Conservation (phyloP, 2,329 filamentous ascomycete species). For the Conoideocrella luteorostrata region DNA sequence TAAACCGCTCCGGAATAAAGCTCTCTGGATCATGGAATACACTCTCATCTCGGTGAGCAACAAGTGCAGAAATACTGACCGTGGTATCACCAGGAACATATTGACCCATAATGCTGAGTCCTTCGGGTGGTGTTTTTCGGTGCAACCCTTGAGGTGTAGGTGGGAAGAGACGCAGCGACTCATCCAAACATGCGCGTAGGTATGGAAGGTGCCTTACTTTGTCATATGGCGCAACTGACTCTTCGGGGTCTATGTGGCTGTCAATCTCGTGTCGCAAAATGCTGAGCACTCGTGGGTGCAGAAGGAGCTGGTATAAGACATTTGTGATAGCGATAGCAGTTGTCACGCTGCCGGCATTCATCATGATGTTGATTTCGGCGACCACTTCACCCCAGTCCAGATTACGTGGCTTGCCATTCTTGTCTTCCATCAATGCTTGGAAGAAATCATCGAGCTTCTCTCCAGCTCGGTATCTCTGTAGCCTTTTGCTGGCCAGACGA, state of each 20-base stretch:
- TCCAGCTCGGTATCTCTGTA: conserved; percentile 22
- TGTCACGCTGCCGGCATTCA: conserved; percentile 44
- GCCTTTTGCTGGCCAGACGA: conserved; percentile 31
- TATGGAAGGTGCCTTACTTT: conserved; percentile 46
- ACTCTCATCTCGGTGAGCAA: conserved; percentile 31
- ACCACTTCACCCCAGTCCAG: conserved; percentile 54
- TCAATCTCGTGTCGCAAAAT: conserved; percentile 41
- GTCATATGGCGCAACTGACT: conserved; percentile 40
- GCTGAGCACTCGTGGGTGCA: conserved; percentile 32
- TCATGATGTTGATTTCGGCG: conserved; percentile 48
- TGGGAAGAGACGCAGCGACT: conserved; percentile 30
- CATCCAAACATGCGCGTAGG: conserved; percentile 45
- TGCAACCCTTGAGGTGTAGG: conserved; percentile 21
- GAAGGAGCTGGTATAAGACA: conserved; percentile 45
- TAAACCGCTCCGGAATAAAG: conserved; percentile 35
- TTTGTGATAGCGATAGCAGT: conserved; percentile 44
- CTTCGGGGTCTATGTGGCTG: conserved; percentile 33
- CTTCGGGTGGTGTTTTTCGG: conserved; percentile 23
- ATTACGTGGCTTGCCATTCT: conserved; percentile 29
- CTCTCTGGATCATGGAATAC: conserved; percentile 28
- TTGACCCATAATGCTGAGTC: conserved; percentile 23
- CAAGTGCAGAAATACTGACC: conserved; percentile 30
- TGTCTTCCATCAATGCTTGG: conserved; percentile 45
- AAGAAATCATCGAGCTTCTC: conserved; percentile 56
- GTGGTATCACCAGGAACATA: conserved; percentile 29